These are phyloP conservation scores for Plenodomus biglobosus DNA, from an alignment of 2,329 filamentous ascomycete species.

Conservation along the genomic window DNA sequence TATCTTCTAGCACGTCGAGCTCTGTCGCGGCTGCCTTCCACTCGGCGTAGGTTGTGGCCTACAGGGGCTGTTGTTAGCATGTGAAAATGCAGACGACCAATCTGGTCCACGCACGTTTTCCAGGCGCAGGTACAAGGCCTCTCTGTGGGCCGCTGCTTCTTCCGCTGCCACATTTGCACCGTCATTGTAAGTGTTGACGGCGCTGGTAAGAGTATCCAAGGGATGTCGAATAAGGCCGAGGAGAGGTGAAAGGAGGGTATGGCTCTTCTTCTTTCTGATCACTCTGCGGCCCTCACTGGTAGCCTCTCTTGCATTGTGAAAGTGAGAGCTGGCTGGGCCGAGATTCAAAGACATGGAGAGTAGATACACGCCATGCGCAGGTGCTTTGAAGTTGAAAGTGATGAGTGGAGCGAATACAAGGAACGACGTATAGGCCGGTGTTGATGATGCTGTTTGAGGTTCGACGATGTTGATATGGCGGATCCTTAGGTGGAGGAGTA, in stretches of 20 bases:
- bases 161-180: conserved; percentile 11
- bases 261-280: conserved; percentile 31
- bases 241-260: conserved; percentile 8
- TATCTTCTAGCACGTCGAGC: conserved; percentile 77
- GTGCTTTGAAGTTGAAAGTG: conserved; percentile 12
- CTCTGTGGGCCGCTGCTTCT: conserved; percentile 38
- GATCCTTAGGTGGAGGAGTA: not conserved
- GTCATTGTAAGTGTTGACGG: conserved; percentile 17
- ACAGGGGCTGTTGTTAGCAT: conserved; percentile 29
- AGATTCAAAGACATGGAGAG: conserved; percentile 42
- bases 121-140: conserved; percentile 65
- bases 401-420: conserved; percentile 10
- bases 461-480: not conserved
- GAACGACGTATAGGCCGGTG: not conserved
- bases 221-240: conserved; percentile 39
- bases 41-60: conserved; percentile 69
- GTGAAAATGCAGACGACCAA: conserved; percentile 20
- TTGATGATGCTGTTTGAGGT: no score
- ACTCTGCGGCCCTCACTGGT: conserved; percentile 11
- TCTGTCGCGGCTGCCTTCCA: conserved; percentile 77
- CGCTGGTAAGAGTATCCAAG: conserved; percentile 22
- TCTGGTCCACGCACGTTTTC: conserved; percentile 58
- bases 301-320: conserved; percentile 24
- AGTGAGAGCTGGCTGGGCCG: conserved; percentile 32
- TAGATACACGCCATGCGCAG: conserved; percentile 38